A percentile compares a stretch with the other conserved stretches of the same genome.
Evolutionary conservation across 139 green algal species (phyloP).

Genomic region (Auxenochlorella pyrenoidosa): DNA sequence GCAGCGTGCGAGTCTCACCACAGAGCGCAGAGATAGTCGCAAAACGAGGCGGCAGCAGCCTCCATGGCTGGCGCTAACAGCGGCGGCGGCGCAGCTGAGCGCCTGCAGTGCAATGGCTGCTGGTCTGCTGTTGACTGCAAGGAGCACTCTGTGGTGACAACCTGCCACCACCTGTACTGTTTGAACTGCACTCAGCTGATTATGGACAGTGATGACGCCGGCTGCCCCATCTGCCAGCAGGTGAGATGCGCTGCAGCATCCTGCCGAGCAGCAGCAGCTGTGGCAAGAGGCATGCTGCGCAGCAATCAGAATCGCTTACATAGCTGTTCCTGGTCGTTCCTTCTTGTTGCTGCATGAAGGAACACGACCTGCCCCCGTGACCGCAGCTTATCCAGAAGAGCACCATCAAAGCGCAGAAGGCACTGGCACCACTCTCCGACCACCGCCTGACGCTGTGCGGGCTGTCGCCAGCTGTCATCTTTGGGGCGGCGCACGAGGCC

Average conservation of each 20-base stretch:
- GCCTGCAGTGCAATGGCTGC: constrained; percentile 61
- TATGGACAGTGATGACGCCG: constrained; percentile 55
- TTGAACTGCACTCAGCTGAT: constrained; percentile 62
- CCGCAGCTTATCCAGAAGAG: constrained; percentile 28
- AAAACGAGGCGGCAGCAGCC: not conserved
- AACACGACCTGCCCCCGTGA: no score
- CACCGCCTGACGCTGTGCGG: constrained; percentile 63
- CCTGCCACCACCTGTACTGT: constrained; percentile 72
- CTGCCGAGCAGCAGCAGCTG: no score
- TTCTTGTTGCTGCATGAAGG: no score
- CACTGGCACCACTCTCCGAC: constrained; percentile 38
- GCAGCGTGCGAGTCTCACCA: not conserved
- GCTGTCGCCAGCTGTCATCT: constrained; percentile 62
- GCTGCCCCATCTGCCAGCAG: constrained; percentile 62
- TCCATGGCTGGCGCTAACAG: no score
- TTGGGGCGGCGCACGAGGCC: constrained; percentile 54
- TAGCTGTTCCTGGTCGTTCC: no score
- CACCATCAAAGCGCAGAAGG: constrained; percentile 63
- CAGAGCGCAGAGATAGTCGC: not conserved
- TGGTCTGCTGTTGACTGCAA: constrained; percentile 59
- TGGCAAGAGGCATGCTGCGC: no score
- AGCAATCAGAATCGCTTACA: no score
- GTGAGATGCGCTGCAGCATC: not conserved
- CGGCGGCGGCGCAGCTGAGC: not conserved
- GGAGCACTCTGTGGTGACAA: constrained; percentile 55